These are phyloP conservation scores for Avicennia marina DNA, from an alignment of 257 asterid genomes.

Conservation along the genomic window DNA sequence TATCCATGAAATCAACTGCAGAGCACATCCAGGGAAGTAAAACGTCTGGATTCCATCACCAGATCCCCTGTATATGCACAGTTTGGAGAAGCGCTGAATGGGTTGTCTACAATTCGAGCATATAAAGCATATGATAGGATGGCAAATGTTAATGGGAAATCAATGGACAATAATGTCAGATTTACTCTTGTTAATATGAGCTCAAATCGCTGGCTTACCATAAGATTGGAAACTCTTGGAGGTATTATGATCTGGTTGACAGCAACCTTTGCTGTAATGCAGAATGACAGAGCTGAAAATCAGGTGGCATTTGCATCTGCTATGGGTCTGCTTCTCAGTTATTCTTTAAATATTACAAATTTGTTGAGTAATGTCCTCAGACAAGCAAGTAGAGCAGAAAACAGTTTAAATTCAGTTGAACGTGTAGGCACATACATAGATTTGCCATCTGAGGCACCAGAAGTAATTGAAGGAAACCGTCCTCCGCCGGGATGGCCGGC, in stretches of 20 bases:
- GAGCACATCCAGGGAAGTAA: slow-evolving; percentile 86
- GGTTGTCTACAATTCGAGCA: slow-evolving; percentile 75
- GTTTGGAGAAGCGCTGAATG: slow-evolving; percentile 77
- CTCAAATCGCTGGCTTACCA: slow-evolving; percentile 79
- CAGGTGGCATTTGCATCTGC: slow-evolving; percentile 77
- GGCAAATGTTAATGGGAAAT: slow-evolving; percentile 54
- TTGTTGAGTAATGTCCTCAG: slow-evolving; percentile 62
- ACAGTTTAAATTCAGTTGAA: slow-evolving; percentile 72
- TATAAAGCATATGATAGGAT: slow-evolving; percentile 68
- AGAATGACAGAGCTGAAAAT: slow-evolving; percentile 50
- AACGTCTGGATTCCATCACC: slow-evolving; percentile 73
- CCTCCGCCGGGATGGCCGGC: slow-evolving; percentile 77
- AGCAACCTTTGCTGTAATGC: slow-evolving; percentile 77
- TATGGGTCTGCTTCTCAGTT: slow-evolving; percentile 82
- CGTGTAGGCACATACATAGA: slow-evolving; percentile 76
- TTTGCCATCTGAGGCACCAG: slow-evolving; percentile 76
- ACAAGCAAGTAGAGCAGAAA: slow-evolving; percentile 75
- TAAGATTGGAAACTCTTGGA: slow-evolving; percentile 64
- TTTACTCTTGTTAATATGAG: slow-evolving; percentile 62
- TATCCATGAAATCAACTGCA: slow-evolving; percentile 28
- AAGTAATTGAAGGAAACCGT: slow-evolving; percentile 43
- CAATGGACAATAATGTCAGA: slow-evolving; percentile 72
- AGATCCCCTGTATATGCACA: slow-evolving; percentile 84
- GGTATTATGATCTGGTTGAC: slow-evolving; percentile 82
- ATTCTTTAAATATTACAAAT: slow-evolving; percentile 65